A percentile compares a stretch with the other conserved stretches of the same genome.
These are phyloP conservation scores for Lactarius indigo DNA, from an alignment of 768 basidiomycete species.

Conservation along the genomic window DNA sequence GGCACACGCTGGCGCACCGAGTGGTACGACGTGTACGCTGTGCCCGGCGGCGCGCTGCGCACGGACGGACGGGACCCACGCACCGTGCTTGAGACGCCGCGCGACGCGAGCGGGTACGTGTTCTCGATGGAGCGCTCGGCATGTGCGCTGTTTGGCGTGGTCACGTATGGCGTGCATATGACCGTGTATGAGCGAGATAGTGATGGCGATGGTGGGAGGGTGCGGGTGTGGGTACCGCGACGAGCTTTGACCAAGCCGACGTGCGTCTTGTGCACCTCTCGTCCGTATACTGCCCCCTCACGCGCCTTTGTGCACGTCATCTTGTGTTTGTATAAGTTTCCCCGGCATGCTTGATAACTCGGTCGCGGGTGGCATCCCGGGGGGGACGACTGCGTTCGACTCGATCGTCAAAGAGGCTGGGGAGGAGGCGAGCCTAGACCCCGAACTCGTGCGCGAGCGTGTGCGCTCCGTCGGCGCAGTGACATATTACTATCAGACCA, in stretches of 20 bases:
- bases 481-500: conserved; percentile 75
- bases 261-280: conserved; percentile 41
- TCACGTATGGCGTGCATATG: conserved; percentile 93
- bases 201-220: conserved; percentile 28
- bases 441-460: conserved; percentile 56
- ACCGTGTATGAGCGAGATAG: conserved; percentile 55
- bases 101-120: conserved; percentile 52
- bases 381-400: conserved; percentile 68
- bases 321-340: conserved; percentile 45
- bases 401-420: conserved; percentile 85
- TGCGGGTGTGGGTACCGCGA: conserved; percentile 84
- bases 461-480: conserved; percentile 62
- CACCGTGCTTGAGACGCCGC: conserved; percentile 33
- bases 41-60: conserved; percentile 63
- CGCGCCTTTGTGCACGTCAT: neutral
- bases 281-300: neutral
- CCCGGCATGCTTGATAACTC: conserved; percentile 87
- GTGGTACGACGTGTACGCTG: conserved; percentile 70
- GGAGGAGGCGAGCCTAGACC: conserved; percentile 86
- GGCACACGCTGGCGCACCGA: conserved; percentile 83
- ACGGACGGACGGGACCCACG: conserved; percentile 23
- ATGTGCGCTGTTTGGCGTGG: conserved; percentile 82
- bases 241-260: conserved; percentile 86
- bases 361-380: conserved; percentile 88
- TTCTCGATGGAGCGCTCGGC: conserved; percentile 91